Evolutionary conservation across 345 rosid species (phyloP), one percentile per base, ranked within the genome.

Genomic region (Cardamine chenopodiifolia): DNA sequence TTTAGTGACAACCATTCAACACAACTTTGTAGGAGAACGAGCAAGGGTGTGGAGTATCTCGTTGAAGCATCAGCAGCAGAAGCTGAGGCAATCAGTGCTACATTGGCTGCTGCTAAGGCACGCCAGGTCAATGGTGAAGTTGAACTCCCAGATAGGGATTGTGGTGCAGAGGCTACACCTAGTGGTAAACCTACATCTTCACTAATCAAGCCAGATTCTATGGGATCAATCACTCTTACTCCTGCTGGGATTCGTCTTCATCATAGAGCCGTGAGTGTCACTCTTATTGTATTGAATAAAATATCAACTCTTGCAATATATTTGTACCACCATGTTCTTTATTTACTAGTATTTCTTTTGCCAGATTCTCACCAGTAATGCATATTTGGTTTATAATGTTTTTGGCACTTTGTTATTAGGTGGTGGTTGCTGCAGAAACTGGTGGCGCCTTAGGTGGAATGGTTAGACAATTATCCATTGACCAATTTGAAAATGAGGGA

Each of bases 1-100:
- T 50, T 57, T 67, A 48, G 25, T 71, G 50, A 66, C 74, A 44
- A 26, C 9, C 75, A 62, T 62, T 22, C 39, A 64, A 55, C 42
- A 62, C 34, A 54, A 70, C 50, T 63, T 55, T 63, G 20, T 83
- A 92, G 97, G 87, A 89, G 97, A 79, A 76, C 78, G 26, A 84
- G 73, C 77, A 92, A 89, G 84, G 96, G 93, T 47, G 97, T 92
- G 66, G 97, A 89, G 68, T 90, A 87, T 77, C 84, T 92, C 76
- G 97, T 92, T 80, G 89, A 92, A 82, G 96, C 96, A 73, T 87
- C 97, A 31, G 97, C 97, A 23, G 97, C 88, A 49, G 97, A 92
- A 85, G 97, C 97, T 74, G 96, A 89, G 81, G 97, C 97, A 48
- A 92, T 92, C 71, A 82, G 84, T 85, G 96, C 97, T 57, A 86